Evolutionary conservation across 1,139 yeast genomes (phyloP).

Genomic region (Pichia kudriavzevii): DNA sequence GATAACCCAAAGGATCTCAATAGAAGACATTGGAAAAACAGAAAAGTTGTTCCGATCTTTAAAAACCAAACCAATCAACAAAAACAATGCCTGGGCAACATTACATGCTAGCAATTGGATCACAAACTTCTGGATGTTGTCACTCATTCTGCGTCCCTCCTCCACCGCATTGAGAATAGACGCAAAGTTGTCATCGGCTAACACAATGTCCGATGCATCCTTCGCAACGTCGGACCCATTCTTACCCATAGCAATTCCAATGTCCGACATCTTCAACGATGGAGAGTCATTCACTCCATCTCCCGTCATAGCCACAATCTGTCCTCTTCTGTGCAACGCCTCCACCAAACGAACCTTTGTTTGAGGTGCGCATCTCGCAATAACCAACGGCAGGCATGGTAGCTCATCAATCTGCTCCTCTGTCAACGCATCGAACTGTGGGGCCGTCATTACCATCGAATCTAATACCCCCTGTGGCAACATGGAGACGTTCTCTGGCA

Average conservation of each 20-base stretch:
- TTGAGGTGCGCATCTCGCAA: conserved; percentile 82
- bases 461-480: conserved; percentile 54
- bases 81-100: conserved; percentile 67
- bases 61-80: conserved; percentile 67
- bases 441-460: conserved; percentile 71
- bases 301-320: conserved; percentile 80
- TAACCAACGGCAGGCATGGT: conserved; percentile 68
- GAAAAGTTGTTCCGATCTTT: conserved; percentile 51
- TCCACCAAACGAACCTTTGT: conserved; percentile 81
- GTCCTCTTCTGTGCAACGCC: conserved; percentile 64
- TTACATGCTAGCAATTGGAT: conserved; percentile 71
- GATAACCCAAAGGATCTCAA: conserved; percentile 73
- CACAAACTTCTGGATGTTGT: conserved; percentile 76
- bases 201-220: conserved; percentile 70
- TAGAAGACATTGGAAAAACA: conserved; percentile 73
- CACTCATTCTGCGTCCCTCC: conserved; percentile 78
- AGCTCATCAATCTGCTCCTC: conserved; percentile 59
- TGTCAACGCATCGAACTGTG: conserved; percentile 56
- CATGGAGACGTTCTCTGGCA: conserved; percentile 62
- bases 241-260: conserved; percentile 80
- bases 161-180: conserved; percentile 72
- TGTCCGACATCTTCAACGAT: conserved; percentile 70
- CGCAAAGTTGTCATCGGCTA: conserved; percentile 71
- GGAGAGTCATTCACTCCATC: conserved; percentile 87
- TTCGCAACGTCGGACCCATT: conserved; percentile 79